Evolutionary conservation across 1,284 basidiomycete species (phyloP), one percentile per base, ranked within the genome.

Genomic region (Phellinidium pouzarii): DNA sequence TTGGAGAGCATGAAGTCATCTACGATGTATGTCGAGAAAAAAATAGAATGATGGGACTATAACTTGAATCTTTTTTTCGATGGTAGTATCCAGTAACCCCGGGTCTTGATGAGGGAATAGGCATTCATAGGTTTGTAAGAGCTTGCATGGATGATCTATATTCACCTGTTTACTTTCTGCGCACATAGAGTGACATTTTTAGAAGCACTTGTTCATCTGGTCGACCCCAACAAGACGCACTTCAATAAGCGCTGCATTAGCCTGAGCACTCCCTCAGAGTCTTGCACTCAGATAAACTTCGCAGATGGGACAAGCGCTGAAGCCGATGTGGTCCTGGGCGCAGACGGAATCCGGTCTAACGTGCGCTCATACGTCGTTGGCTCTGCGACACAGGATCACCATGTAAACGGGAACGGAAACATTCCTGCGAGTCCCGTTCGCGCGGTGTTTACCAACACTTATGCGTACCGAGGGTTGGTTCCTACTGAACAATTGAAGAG

Each of bases 201-300:
- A 6, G 72, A 77, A 25, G 74, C 75, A 2, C 62, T 82, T n/a
- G 64, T 73, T 4, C 65, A 68, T 7, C 65, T 74, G 26, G 57
- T 80, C 25, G 72, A 78, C 54, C 62, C 72, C 0, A 59, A 61
- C 1, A 59, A 64, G 36, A 65, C 68, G 3, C 76, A 77, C 55
- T 78, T 81, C 62, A 70, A 76, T 56, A 77, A 76, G 56, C 75
- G 77, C 11, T 77, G 75, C 59, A 65, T 63, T n/a, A 60, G 76
- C 36, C 58, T 65, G n/a, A 44, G 38, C 7, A 59, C 56, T n/a
- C 38, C 53, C 20, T 60, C 68, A 7, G 50, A 42, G 40, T 3
- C 49, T 7, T 11, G 27, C 8, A 25, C 41, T 14, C 27, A 63
- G 14, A 58, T 79, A 1, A 62, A 67, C 23, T 80, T 80, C 57